These are phyloP conservation scores for Ilyonectria mors-panacis DNA, from an alignment of 2,329 filamentous ascomycete genomes.

Conservation along the genomic window DNA sequence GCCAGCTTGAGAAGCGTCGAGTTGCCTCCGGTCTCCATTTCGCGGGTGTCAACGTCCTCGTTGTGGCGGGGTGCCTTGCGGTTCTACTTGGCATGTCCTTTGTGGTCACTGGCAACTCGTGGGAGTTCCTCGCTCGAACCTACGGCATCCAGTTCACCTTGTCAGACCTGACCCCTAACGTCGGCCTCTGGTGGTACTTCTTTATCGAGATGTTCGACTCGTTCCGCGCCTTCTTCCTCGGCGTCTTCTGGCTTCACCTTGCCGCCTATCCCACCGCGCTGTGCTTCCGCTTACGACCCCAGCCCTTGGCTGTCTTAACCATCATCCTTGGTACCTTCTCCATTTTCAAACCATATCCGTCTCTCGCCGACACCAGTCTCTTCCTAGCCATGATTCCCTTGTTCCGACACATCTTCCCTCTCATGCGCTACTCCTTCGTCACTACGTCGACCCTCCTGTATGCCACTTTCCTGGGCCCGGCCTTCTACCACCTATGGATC, in stretches of 20 bases:
- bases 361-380: constrained; percentile 88
- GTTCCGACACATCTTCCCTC: constrained; percentile 91
- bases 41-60: constrained; percentile 64
- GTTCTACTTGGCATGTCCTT: constrained; percentile 80
- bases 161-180: constrained; percentile 93
- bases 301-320: constrained; percentile 88
- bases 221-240: constrained; percentile 96
- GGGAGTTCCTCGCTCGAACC: constrained; percentile 89
- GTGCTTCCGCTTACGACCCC: constrained; percentile 84
- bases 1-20: constrained; percentile 57
- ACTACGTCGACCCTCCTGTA: constrained; percentile 88
- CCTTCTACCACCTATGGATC: constrained; percentile 98
- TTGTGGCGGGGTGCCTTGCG: constrained; percentile 69
- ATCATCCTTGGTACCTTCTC: constrained; percentile 91
- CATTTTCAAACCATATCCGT: constrained; percentile 98
- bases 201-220: constrained; percentile 99
- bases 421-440: constrained; percentile 95
- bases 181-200: constrained; percentile 99
- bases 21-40: constrained; percentile 64
- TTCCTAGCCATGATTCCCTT: constrained; percentile 88
- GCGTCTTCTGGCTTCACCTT: constrained; percentile 97
- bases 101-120: constrained; percentile 81
- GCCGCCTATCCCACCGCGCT: constrained; percentile 90
- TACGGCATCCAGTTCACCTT: constrained; percentile 94
- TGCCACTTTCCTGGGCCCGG: constrained; percentile 88